Evolutionary conservation across 345 rosid species (phyloP), one percentile per base, ranked within the genome.

Genomic region (Ricinus communis): DNA sequence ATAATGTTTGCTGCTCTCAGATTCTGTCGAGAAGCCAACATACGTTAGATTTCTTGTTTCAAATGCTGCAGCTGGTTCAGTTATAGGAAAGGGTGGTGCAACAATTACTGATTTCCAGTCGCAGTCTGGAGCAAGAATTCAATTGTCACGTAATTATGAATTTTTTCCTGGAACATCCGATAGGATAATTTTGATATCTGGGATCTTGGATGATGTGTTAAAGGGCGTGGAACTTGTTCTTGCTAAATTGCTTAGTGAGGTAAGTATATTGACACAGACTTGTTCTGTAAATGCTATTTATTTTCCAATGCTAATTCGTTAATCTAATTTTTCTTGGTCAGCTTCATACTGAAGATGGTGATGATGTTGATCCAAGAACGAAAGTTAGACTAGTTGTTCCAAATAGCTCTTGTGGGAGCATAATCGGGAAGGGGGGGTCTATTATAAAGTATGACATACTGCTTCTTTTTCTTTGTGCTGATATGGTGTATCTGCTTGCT

Each of bases 371-470:
- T 79, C 93, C 91, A 72, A 91, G 88, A 82, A 82, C 85, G 72
- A 96, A 88, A 84, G 85, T 96, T 80, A 96, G 96, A 81, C 76
- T 96, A 50, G 79, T 93, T 70, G 99, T 93, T 83, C 97, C 99
- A 50, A 93, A 96, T 78, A 85, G 87, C 83, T 91, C 93, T 62
- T 96, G 99, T 75, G 99, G 99, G 68, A 86, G 99, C 83, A 96
- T 96, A 70, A 96, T 96, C 79, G 99, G 99, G 68, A 96, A 93
- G 84, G 99, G 96, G 85, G 98, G 99, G 56, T 84, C 95, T 74
- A 93, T 89, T 38, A 96, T 96, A 83, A 96, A 93, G 99, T 96
- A 87, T 72, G 91, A 55, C 40, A 31, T 18, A 52, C 52, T 73
- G 52, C 56, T 71, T 41, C 49, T 41, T 66, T 60, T 28, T 69